phyloP scores from a whole-genome alignment of 2,329 filamentous ascomycete species.

The Acrocalymma vagum region DNA sequence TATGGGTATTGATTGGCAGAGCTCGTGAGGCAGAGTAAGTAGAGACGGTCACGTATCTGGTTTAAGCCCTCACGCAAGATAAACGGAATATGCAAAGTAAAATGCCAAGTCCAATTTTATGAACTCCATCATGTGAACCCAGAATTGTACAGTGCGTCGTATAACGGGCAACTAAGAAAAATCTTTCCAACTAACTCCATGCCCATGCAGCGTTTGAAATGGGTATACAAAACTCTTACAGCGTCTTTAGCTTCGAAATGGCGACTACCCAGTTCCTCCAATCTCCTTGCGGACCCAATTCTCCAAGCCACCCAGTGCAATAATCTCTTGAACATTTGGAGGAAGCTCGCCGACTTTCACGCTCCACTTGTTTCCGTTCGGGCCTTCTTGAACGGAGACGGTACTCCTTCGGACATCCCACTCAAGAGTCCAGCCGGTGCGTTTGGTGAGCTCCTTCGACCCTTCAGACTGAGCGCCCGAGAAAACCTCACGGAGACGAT shows the following conservation, averaged over 20 bases:
- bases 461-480: conserved; percentile 49
- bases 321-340: conserved; percentile 78
- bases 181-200: too few relatives aligned
- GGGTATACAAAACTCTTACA: conserved; percentile 26
- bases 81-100: too few relatives aligned
- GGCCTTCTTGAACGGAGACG: conserved; percentile 75
- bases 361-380: conserved; percentile 73
- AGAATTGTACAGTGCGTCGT: too few relatives aligned
- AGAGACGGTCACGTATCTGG: too few relatives aligned
- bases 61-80: too few relatives aligned
- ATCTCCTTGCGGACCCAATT: conserved; percentile 83
- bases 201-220: conserved; percentile 21
- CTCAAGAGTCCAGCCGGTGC: conserved; percentile 82
- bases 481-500: conserved; percentile 71
- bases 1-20: too few relatives aligned
- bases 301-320: conserved; percentile 73
- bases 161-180: too few relatives aligned
- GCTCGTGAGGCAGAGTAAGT: too few relatives aligned
- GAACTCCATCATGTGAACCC: too few relatives aligned
- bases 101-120: too few relatives aligned
- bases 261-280: conserved; percentile 34
- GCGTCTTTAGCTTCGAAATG: not conserved
- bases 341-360: conserved; percentile 85
- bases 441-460: conserved; percentile 69
- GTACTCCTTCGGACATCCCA: conserved; percentile 82